Conservation (phyloP, 2,329 filamentous ascomycete species). For the Pseudogymnoascus sp. region DNA sequence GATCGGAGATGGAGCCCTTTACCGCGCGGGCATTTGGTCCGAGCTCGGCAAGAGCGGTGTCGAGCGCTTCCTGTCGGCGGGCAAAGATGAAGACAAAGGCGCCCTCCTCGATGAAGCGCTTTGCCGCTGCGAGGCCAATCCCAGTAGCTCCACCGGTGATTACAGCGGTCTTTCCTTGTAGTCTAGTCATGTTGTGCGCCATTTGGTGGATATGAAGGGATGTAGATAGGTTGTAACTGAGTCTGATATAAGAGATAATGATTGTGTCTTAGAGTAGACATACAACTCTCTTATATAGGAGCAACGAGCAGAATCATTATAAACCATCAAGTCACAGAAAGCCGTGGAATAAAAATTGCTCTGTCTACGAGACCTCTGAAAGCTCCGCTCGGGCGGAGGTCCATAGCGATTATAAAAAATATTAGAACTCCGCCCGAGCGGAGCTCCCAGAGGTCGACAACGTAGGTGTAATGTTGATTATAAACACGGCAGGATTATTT, state of each 20-base stretch:
- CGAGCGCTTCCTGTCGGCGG: conserved; percentile 17
- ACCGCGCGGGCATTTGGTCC: conserved; percentile 17
- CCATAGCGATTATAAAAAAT: no score
- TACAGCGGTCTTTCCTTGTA: conserved; percentile 15
- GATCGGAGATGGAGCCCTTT: conserved; percentile 17
- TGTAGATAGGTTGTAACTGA: conserved; percentile 7
- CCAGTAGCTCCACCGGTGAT: conserved; percentile 19
- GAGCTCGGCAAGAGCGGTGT: conserved; percentile 14
- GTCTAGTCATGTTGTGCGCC: conserved; percentile 11
- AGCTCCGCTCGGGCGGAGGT: background rate
- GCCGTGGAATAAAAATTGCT: background rate
- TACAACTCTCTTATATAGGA: conserved; percentile 11
- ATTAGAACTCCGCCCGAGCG: background rate
- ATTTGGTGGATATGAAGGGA: conserved; percentile 11
- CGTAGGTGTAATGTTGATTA: no score
- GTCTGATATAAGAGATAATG: conserved; percentile 10
- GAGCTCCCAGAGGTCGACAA: background rate
- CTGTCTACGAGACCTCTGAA: background rate
- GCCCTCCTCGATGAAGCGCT: conserved; percentile 16
- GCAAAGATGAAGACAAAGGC: conserved; percentile 17
- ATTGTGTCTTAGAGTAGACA: conserved; percentile 9
- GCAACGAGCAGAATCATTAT: background rate
- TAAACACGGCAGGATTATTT: no score
- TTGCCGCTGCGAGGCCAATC: conserved; percentile 16
- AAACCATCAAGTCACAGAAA: background rate